These are phyloP conservation scores for Candida broadrunensis DNA, from an alignment of 805 yeast species.

Conservation along the genomic window DNA sequence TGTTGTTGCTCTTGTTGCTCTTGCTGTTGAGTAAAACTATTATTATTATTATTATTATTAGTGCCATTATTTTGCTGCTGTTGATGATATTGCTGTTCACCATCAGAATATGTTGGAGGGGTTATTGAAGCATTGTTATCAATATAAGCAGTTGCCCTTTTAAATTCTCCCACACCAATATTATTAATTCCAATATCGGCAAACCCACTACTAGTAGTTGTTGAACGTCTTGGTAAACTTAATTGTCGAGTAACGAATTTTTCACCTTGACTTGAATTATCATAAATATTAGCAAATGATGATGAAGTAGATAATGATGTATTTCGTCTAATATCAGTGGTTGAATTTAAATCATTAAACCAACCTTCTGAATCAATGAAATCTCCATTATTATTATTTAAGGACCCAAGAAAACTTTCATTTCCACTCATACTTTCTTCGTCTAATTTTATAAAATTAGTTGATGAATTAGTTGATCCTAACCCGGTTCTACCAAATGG, in stretches of 20 bases:
- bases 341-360: neutral
- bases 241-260: neutral
- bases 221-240: neutral
- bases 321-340: neutral
- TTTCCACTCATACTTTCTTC: neutral
- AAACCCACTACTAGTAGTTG: neutral
- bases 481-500: conserved; percentile 10
- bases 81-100: neutral
- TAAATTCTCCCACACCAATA: no score
- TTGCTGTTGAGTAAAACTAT: neutral
- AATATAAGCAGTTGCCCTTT: neutral
- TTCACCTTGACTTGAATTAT: neutral
- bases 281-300: conserved; percentile 9
- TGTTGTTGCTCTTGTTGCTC: neutral
- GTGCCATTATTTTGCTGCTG: neutral
- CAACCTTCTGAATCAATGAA: neutral
- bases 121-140: neutral
- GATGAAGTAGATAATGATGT: conserved; percentile 6
- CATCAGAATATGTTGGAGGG: neutral
- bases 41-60: neutral
- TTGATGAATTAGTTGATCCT: conserved; percentile 5
- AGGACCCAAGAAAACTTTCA: neutral
- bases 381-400: neutral
- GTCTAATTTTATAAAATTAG: neutral
- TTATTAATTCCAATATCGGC: no score